A percentile compares a stretch with the other conserved stretches of the same genome.
Evolutionary conservation across 805 yeast species (phyloP).

Genomic region (Starmerella scarabaei): DNA sequence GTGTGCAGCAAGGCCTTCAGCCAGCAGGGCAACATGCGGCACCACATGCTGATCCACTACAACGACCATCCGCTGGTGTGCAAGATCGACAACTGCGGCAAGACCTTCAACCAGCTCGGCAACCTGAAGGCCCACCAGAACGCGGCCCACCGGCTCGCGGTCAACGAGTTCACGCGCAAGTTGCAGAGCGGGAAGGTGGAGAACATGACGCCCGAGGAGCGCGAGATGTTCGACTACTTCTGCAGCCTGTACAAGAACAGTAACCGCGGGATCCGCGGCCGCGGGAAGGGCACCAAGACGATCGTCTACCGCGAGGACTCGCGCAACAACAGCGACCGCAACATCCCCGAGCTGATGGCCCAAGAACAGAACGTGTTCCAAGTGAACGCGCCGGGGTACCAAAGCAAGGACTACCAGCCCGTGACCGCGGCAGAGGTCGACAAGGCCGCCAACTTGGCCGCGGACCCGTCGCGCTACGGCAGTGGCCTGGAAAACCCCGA

Average conservation of each 20-base stretch:
- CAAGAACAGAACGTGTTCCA: background rate
- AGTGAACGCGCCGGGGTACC: background rate
- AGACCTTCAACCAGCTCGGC: slow-evolving; percentile 82
- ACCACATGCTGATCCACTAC: slow-evolving; percentile 73
- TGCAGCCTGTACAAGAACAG: slow-evolving; percentile 73
- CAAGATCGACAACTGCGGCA: slow-evolving; percentile 66
- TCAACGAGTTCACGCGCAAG: slow-evolving; percentile 49
- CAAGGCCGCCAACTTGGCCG: background rate
- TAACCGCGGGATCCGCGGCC: slow-evolving; percentile 81
- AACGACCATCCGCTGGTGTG: slow-evolving; percentile 69
- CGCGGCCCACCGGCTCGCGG: slow-evolving; percentile 63
- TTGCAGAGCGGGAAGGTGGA: slow-evolving; percentile 24
- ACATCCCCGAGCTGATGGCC: background rate
- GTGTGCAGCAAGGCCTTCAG: slow-evolving; percentile 67
- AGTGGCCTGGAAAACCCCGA: background rate
- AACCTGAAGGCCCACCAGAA: slow-evolving; percentile 91
- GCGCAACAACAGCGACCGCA: background rate
- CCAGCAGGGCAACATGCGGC: slow-evolving; percentile 82
- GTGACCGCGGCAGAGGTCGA: background rate
- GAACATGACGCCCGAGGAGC: slow-evolving; percentile 47
- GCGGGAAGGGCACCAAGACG: slow-evolving; percentile 46
- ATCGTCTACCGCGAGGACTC: slow-evolving; percentile 4
- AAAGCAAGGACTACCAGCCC: background rate
- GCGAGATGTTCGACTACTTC: slow-evolving; percentile 61
- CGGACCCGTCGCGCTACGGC: background rate